Percentiles rank a stretch among this genome's conserved stretches.
phyloP scores from a whole-genome alignment of 2,329 filamentous ascomycete genomes.

The Orbilia oligospora region DNA sequence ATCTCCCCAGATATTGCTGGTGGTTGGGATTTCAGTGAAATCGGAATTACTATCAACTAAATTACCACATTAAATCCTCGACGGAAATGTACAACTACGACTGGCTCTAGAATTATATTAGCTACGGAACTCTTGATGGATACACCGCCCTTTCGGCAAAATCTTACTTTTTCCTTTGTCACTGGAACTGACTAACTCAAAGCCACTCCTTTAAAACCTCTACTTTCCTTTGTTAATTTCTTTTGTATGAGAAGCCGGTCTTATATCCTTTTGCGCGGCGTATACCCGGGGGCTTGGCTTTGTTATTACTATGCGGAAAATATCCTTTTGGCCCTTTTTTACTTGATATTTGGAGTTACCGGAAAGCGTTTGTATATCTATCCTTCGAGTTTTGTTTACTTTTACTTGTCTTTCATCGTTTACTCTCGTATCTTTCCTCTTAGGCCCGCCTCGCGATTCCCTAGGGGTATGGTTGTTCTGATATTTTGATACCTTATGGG shows the following conservation, averaged over 20 bases:
- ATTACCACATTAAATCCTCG: neutral
- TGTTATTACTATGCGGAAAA: constrained; percentile 3
- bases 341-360: constrained; percentile 18
- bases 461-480: constrained; percentile 10
- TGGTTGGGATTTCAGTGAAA: constrained; percentile 60
- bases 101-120: constrained; percentile 17
- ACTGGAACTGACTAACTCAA: neutral
- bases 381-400: neutral
- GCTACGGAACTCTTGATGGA: constrained; percentile 25
- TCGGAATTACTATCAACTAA: constrained; percentile 52
- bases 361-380: constrained; percentile 11
- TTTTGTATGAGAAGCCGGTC: constrained; percentile 7
- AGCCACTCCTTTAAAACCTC: constrained; percentile 9
- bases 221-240: constrained; percentile 31
- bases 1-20: constrained; percentile 44
- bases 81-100: constrained; percentile 49
- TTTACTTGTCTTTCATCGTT: constrained; percentile 1
- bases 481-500: constrained; percentile 39
- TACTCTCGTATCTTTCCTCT: constrained; percentile 9
- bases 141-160: constrained; percentile 57
- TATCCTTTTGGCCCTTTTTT: neutral
- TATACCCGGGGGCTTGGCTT: constrained; percentile 31
- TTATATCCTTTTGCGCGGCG: constrained; percentile 33
- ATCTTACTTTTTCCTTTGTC: constrained; percentile 39
- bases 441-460: neutral